Evolutionary conservation across 23 red algal species (phyloP), one percentile per base, ranked within the genome.

Genomic region (Agarophyton chilense): DNA sequence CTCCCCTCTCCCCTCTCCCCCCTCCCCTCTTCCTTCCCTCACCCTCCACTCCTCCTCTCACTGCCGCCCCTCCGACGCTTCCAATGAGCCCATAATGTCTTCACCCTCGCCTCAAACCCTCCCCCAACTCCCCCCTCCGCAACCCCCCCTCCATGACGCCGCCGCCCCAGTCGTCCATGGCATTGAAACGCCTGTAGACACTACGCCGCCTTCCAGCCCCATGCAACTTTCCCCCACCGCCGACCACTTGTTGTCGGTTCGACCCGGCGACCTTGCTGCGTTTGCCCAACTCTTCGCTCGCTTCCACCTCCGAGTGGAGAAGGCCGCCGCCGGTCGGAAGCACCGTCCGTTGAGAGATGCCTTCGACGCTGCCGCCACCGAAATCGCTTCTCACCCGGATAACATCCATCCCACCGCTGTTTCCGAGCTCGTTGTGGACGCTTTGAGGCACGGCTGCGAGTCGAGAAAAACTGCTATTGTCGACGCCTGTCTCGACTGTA

Each of bases 401-500:
- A 34, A 55, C 21, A 67, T 85, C 52, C 38, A 86, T 29, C 57
- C 75, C 22, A 53, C 31, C 72, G 51, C 40, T 21, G 26, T 80
- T 52, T 82, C 79, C 51, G 81, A 86, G 26, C 57, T 74, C 9
- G 90, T 93, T 34, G 53, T 85, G 22, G 67, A 74, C 10, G 90
- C 90, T 6, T 44, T 96, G 39, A 40, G 78, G 25, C 61, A 60
- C 38, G 87, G 87, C 13, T 72, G 55, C 22, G 75, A 88, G 81
- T 83, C 78, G 16, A 71, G 88, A 25, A 96, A 96, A 33, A 77
- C 66, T 28, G 79, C 70, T 34, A 70, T 90, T 32, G 83, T 92
- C 19, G 94, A 96, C 72, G 84, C 81, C 28, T 91, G 87, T 51
- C 63, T 96, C 38, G 94, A 96, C 45, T 92, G 82, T 35, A 91